Evolutionary conservation across 73 alveolate genomes (phyloP), one percentile per base, ranked within the genome.

Genomic region (Paramecium caudatum): DNA sequence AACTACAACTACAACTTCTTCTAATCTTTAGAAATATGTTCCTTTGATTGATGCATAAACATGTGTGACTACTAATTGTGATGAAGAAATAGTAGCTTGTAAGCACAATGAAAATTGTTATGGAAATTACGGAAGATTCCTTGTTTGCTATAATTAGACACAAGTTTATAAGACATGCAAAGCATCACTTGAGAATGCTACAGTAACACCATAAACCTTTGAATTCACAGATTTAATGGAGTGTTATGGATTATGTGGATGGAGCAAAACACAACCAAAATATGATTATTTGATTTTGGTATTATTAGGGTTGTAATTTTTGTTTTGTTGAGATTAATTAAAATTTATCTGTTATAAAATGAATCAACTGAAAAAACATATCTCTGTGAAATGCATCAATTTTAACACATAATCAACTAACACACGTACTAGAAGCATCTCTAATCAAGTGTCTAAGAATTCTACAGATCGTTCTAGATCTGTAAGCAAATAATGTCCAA

Each of bases 341-440:
- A 41, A 74, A 74, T 74, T 68, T 37, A 41, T 74, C 83, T 30
- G 47, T 65, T 33, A 30, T 65, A 65, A 65, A 39, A 74, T 74
- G 88, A 74, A 39, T 74, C 88, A 74, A 74, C 88, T 74, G 88
- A 74, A 74, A 74, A 74, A 74, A 19, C 68, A 41, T 43, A 74
- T 74, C 68, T 74, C 88, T 23, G 88, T 74, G 23, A 74, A 74
- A 74, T 45, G 88, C 21, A 74, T 74, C 62, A 45, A 74, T 45
- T 74, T 74, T 45, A 74, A 74, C 47, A 74, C 88, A 15, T 45
- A 74, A 45, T 74, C 88, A 23, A 74, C 88, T 9, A 74, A 74
- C 21, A 74, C 70, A 17, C 88, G 88, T 0, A 41, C 88, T 0
- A 37, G 88, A 27, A 41, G 69, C 55, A 74, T 74, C 21, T 74